Conservation (phyloP, 2,329 filamentous ascomycete species). For the Dichotomopilus funicola region DNA sequence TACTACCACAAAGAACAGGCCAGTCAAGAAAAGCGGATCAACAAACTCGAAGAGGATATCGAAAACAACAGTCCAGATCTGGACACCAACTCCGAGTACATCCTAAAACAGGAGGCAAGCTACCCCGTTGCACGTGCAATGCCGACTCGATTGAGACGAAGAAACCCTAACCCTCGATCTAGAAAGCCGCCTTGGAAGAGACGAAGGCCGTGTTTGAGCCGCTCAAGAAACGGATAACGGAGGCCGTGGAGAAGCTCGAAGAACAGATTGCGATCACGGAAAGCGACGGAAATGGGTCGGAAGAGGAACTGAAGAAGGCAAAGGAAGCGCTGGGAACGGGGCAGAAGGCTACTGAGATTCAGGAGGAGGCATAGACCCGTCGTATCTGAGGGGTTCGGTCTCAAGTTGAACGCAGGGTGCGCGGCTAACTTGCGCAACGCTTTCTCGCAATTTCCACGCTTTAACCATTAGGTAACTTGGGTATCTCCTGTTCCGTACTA, state of each 20-base stretch:
- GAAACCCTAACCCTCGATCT: constrained; percentile 20
- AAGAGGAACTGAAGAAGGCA: constrained; percentile 49
- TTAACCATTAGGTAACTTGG: no score
- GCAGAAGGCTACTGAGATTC: constrained; percentile 31
- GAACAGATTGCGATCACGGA: constrained; percentile 63
- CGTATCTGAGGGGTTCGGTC: no score
- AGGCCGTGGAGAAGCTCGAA: constrained; percentile 67
- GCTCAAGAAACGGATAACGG: constrained; percentile 62
- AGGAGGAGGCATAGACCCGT: background rate
- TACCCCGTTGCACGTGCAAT: background rate
- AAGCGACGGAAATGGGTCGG: constrained; percentile 37
- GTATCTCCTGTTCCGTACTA: no score
- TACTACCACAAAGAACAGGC: constrained; percentile 84
- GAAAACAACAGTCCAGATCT: constrained; percentile 43
- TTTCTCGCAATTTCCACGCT: no score
- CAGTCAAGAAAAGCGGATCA: constrained; percentile 65
- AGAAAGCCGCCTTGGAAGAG: constrained; percentile 79
- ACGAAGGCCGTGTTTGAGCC: constrained; percentile 76
- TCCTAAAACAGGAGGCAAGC: constrained; percentile 79
- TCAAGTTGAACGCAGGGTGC: no score
- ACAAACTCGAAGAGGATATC: constrained; percentile 58
- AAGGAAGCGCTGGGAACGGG: constrained; percentile 47
- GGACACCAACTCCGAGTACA: constrained; percentile 70
- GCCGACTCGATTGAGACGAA: background rate
- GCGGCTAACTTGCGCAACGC: no score